Evolutionary conservation across 225 moss, liverwort and hornwort genomes (phyloP).

Genomic region (Polytrichum commune): DNA sequence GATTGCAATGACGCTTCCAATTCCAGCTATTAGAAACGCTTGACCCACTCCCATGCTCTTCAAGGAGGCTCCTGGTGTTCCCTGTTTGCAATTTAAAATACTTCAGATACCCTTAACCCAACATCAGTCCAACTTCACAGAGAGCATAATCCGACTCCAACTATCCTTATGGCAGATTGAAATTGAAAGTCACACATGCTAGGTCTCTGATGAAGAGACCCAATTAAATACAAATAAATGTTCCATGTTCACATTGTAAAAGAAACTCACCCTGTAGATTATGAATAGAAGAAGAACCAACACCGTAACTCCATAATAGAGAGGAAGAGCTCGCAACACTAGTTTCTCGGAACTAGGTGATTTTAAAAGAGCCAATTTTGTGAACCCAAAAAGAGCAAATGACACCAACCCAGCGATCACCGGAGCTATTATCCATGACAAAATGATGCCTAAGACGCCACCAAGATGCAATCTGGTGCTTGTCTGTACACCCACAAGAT

Average conservation of each 20-base stretch:
- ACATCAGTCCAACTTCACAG: no score
- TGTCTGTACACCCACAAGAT: constrained; percentile 7
- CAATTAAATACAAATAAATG: no score
- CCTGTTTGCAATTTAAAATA: constrained; percentile 1
- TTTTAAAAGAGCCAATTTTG: constrained; percentile 17
- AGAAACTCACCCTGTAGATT: constrained; percentile 12
- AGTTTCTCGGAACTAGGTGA: constrained; percentile 10
- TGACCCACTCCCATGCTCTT: constrained; percentile 5
- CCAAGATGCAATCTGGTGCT: constrained; percentile 12
- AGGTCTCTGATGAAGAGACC: no score
- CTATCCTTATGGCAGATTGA: background rate
- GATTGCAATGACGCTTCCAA: constrained; percentile 9
- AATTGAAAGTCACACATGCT: background rate
- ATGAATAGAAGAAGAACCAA: constrained; percentile 43
- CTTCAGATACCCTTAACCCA: no score
- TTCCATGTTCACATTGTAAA: background rate
- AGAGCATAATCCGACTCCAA: background rate
- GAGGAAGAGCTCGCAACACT: constrained; percentile 22
- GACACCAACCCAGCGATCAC: constrained; percentile 17
- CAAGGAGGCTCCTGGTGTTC: constrained; percentile 12
- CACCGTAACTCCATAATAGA: constrained; percentile 53
- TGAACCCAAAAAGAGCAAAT: constrained; percentile 20
- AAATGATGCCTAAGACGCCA: constrained; percentile 17
- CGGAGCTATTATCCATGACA: constrained; percentile 30
- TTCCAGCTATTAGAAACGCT: constrained; percentile 14